Evolutionary conservation across 2,329 filamentous ascomycete species (phyloP).

Genomic region (Ceratocystis eucalypticola): DNA sequence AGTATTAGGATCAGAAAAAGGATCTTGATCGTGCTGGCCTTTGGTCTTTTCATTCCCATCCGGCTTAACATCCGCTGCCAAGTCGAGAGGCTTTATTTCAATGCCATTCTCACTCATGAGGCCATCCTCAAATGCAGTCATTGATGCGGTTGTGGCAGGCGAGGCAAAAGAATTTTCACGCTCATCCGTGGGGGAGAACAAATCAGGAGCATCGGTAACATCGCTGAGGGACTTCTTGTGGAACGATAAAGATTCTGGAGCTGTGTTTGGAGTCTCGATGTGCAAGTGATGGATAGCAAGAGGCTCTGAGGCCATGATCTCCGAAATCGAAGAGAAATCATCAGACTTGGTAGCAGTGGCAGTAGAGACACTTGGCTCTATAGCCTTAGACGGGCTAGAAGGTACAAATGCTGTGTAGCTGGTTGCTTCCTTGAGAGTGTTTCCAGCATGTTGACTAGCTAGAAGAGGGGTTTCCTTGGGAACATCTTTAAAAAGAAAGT

Average conservation of each 20-base stretch:
- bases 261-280: conserved; percentile 6
- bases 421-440: not conserved
- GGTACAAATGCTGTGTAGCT: not conserved
- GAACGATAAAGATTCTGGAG: conserved; percentile 3
- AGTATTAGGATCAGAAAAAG: not conserved
- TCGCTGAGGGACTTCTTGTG: conserved; percentile 18
- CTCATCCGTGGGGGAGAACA: conserved; percentile 16
- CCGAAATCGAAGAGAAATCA: conserved; percentile 7
- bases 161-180: conserved; percentile 18
- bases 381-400: not conserved
- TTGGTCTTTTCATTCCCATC: not conserved
- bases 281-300: conserved; percentile 4
- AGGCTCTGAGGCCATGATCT: conserved; percentile 9
- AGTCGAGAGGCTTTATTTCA: conserved; percentile 15
- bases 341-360: not conserved
- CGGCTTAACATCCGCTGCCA: conserved; percentile 3
- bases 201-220: conserved; percentile 5
- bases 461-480: not conserved
- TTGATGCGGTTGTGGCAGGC: conserved; percentile 17
- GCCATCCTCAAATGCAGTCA: not conserved
- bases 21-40: not conserved
- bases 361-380: not conserved
- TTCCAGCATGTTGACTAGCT: not conserved
- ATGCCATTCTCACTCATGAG: not conserved
- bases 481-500: not conserved